These are phyloP conservation scores for Cyathus striatus DNA, from an alignment of 768 basidiomycete genomes.

Conservation along the genomic window DNA sequence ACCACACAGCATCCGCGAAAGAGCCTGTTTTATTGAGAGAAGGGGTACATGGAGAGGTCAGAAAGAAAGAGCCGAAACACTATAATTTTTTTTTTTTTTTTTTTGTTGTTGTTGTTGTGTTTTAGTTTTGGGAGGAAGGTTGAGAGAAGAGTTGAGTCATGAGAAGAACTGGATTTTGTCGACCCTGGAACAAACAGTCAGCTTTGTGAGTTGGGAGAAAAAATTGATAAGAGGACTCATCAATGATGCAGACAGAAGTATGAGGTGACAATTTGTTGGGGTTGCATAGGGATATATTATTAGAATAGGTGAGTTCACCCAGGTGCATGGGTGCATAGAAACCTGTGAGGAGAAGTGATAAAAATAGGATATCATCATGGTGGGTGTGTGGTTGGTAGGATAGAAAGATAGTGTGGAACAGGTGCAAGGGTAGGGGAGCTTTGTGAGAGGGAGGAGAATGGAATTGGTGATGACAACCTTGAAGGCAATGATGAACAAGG, in stretches of 20 bases:
- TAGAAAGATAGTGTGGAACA: conserved; percentile 7
- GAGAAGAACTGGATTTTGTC: conserved; percentile 15
- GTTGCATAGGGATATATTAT: conserved; percentile 4
- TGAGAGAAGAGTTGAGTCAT: not conserved
- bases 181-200: conserved; percentile 19
- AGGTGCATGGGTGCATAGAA: conserved; percentile 25
- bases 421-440: conserved; percentile 11
- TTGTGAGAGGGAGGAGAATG: conserved; percentile 16
- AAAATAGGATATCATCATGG: conserved; percentile 21
- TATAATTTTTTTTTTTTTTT: too few species aligned
- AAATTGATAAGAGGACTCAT: not conserved
- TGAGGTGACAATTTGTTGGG: conserved; percentile 5
- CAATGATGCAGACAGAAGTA: not conserved
- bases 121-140: too few species aligned
- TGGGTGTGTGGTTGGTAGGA: not conserved
- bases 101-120: too few species aligned
- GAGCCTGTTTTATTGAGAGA: too few species aligned
- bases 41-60: too few species aligned
- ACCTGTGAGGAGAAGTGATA: conserved; percentile 14
- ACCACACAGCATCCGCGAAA: too few species aligned
- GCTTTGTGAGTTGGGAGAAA: too few species aligned
- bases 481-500: conserved; percentile 20
- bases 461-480: conserved; percentile 19
- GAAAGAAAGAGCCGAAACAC: too few species aligned
- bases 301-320: conserved; percentile 25